These are phyloP conservation scores for Breviolum minutum DNA, from an alignment of 73 alveolate species.

Conservation along the genomic window DNA sequence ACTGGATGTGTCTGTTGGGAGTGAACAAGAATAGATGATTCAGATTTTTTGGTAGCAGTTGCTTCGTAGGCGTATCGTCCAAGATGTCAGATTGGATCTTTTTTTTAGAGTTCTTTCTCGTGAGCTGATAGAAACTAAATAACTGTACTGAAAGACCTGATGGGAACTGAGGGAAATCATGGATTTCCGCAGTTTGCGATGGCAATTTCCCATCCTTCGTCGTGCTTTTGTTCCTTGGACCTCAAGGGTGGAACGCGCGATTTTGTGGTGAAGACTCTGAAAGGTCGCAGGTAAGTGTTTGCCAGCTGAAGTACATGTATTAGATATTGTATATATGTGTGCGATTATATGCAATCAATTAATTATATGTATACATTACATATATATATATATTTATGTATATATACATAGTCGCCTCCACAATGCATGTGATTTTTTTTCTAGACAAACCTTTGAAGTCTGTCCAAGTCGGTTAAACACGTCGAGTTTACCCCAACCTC, in stretches of 20 bases:
- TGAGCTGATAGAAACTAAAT: neutral
- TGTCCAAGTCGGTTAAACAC: neutral
- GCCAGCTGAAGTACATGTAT: too few species aligned
- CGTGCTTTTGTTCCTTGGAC: conserved; percentile 33
- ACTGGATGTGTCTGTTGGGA: too few species aligned
- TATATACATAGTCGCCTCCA: neutral
- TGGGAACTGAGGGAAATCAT: conserved; percentile 47
- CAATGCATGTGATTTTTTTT: too few species aligned
- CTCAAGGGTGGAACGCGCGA: neutral
- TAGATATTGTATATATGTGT: too few species aligned
- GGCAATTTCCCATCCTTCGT: conserved; percentile 86
- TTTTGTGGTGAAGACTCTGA: neutral
- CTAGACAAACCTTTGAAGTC: too few species aligned
- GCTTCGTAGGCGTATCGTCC: neutral
- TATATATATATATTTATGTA: neutral
- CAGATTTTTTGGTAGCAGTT: too few species aligned
- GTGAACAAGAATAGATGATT: too few species aligned
- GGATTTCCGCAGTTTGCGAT: conserved; percentile 77
- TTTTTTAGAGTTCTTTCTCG: too few species aligned
- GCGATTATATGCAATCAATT: too few species aligned
- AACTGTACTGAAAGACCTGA: too few species aligned
- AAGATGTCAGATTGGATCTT: too few species aligned
- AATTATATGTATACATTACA: neutral
- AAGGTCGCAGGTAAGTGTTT: neutral
- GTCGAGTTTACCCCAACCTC: neutral